Conservation (phyloP, 306 rosid genomes). For the Acacia crassicarpa region DNA sequence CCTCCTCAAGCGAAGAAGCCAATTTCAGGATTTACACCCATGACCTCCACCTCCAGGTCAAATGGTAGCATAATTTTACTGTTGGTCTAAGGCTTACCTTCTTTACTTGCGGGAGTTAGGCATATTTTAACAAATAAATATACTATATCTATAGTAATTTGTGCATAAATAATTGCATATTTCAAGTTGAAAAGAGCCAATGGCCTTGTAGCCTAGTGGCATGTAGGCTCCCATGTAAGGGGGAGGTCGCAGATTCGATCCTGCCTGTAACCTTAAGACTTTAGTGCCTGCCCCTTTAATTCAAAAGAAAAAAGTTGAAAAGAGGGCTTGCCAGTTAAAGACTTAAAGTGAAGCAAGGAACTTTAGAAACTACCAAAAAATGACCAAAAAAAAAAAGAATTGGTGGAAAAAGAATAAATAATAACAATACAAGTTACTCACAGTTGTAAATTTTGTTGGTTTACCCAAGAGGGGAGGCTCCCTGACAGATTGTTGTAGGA, state of each 20-base stretch:
- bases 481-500: conserved; percentile 80
- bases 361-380: neutral
- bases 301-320: too few relatives aligned
- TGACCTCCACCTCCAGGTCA: too few relatives aligned
- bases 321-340: neutral
- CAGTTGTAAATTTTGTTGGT: conserved; percentile 48
- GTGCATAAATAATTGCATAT: conserved; percentile 2
- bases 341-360: neutral
- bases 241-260: too few relatives aligned
- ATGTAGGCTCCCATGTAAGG: too few relatives aligned
- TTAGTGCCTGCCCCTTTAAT: too few relatives aligned
- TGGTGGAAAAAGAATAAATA: neutral
- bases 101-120: neutral
- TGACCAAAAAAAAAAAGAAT: neutral
- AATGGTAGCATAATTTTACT: too few relatives aligned
- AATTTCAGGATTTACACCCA: too few relatives aligned
- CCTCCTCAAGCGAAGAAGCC: too few relatives aligned
- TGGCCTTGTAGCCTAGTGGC: too few relatives aligned
- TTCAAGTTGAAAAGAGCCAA: neutral
- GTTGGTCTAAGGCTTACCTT: too few relatives aligned
- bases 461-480: conserved; percentile 78
- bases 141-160: neutral
- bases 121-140: neutral
- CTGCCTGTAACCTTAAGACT: too few relatives aligned
- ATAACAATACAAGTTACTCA: conserved; percentile 34